Evolutionary conservation across 2,329 filamentous ascomycete species (phyloP).

Genomic region (Penicillium digitatum): DNA sequence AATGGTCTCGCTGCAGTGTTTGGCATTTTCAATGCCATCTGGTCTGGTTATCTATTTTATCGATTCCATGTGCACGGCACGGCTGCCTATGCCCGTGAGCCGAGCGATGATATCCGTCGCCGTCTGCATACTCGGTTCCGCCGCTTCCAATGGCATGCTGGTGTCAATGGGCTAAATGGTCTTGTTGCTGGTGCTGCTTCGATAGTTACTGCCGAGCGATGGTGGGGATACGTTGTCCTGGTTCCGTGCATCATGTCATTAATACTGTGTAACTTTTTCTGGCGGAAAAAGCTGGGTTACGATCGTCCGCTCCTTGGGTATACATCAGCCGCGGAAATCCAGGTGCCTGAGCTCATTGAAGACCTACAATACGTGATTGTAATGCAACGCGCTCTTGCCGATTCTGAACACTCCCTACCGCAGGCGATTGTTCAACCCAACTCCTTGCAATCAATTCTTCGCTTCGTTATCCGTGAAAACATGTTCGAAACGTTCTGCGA

Average conservation of each 20-base stretch:
- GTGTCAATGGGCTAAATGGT: constrained; percentile 46
- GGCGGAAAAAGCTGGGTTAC: constrained; percentile 49
- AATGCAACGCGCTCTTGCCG: constrained; percentile 18
- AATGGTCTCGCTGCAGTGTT: constrained; percentile 51
- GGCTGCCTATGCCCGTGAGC: constrained; percentile 21
- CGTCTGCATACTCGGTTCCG: constrained; percentile 39
- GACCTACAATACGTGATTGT: constrained; percentile 28
- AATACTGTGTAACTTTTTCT: constrained; percentile 49
- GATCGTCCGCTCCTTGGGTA: constrained; percentile 33
- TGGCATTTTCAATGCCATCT: constrained; percentile 48
- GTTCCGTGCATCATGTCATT: constrained; percentile 49
- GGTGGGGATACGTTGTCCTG: constrained; percentile 54
- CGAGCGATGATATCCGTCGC: constrained; percentile 27
- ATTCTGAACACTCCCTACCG: constrained; percentile 6
- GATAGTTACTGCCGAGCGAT: constrained; percentile 49
- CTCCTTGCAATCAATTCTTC: constrained; percentile 22
- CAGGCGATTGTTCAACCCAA: constrained; percentile 4
- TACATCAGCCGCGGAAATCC: constrained; percentile 4
- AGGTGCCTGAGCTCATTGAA: constrained; percentile 23
- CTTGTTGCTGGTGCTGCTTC: constrained; percentile 50
- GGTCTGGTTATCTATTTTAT: constrained; percentile 45
- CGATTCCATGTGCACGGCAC: constrained; percentile 42
- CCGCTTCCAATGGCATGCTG: constrained; percentile 46
- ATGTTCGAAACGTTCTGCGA: constrained; percentile 30
- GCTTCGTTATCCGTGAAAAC: constrained; percentile 24